Percentiles rank a stretch among this genome's conserved stretches.
phyloP scores from a whole-genome alignment of 768 basidiomycete species.

The Naganishia vaughanmartiniae region DNA sequence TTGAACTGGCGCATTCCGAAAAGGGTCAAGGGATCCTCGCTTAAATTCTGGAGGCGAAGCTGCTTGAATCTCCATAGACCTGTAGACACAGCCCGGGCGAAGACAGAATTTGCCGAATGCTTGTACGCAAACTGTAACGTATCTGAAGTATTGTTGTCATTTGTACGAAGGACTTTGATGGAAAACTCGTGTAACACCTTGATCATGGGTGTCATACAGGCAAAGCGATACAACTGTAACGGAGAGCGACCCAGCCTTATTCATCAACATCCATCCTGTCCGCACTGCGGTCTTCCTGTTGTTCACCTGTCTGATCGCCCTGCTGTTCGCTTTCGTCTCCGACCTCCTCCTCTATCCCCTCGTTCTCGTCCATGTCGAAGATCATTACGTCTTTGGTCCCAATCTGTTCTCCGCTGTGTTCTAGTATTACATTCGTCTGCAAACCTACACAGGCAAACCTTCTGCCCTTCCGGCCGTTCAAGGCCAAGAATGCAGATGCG shows the following conservation, averaged over 20 bases:
- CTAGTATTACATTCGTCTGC: background rate
- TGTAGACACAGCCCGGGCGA: background rate
- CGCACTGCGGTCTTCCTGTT: background rate
- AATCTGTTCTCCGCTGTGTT: background rate
- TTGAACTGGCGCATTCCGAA: background rate
- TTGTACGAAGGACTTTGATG: background rate
- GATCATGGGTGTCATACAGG: background rate
- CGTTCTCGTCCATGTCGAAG: conserved; percentile 18
- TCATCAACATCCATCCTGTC: conserved; percentile 7
- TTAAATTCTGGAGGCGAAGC: background rate
- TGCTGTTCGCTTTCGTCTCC: background rate
- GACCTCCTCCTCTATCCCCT: background rate
- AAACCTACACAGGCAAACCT: conserved; percentile 23
- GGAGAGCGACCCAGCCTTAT: background rate
- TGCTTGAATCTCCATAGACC: background rate
- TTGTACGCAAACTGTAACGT: background rate
- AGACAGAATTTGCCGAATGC: background rate
- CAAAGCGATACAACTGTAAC: background rate
- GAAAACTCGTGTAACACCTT: background rate
- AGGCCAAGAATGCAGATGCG: background rate
- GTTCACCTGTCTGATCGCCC: background rate
- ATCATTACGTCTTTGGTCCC: background rate
- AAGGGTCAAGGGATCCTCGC: conserved; percentile 19
- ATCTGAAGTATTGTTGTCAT: background rate
- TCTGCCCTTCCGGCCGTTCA: conserved; percentile 24